Evolutionary conservation across 495 filamentous ascomycete species (phyloP).

Genomic region (Podospora pseudopauciseta): DNA sequence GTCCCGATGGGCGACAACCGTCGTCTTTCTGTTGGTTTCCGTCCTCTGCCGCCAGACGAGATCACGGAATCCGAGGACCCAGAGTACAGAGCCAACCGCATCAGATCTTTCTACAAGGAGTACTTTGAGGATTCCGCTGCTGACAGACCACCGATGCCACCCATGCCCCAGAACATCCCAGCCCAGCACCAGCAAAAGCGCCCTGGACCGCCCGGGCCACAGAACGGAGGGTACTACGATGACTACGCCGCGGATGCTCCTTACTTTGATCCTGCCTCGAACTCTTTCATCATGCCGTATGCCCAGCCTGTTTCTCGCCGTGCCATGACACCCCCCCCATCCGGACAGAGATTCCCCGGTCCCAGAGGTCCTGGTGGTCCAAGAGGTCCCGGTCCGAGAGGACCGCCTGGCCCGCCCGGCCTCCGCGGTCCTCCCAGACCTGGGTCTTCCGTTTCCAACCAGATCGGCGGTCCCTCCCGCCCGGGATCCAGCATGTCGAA

Average conservation of each 20-base stretch:
- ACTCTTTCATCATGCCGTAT: slow-evolving; percentile 72
- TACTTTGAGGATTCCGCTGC: slow-evolving; percentile 89
- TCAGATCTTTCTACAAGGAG: slow-evolving; percentile 98
- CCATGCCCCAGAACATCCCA: slow-evolving; percentile 20
- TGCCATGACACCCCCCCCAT: slow-evolving; percentile 95
- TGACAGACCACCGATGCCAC: slow-evolving; percentile 37
- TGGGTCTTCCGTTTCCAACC: slow-evolving; percentile 41
- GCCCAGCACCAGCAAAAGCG: slow-evolving; percentile 32
- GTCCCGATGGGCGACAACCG: slow-evolving; percentile 61
- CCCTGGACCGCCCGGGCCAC: slow-evolving; percentile 9
- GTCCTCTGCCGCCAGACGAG: slow-evolving; percentile 84
- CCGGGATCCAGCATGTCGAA: slow-evolving; percentile 68
- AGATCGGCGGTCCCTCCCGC: slow-evolving; percentile 43
- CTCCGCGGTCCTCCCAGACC: slow-evolving; percentile 41
- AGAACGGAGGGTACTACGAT: slow-evolving; percentile 57
- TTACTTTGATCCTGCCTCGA: slow-evolving; percentile 73
- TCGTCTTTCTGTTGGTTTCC: slow-evolving; percentile 80
- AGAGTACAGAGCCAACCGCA: slow-evolving; percentile 90
- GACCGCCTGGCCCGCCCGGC: slow-evolving; percentile 21
- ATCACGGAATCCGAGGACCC: slow-evolving; percentile 71
- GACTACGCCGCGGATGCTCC: slow-evolving; percentile 58
- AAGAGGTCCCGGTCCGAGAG: slow-evolving; percentile 20
- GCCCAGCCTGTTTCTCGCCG: slow-evolving; percentile 80
- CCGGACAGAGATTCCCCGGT: slow-evolving; percentile 63
- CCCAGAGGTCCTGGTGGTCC: slow-evolving; percentile 27